Conservation (phyloP, 345 rosid genomes). For the Abelmoschus esculentus region DNA sequence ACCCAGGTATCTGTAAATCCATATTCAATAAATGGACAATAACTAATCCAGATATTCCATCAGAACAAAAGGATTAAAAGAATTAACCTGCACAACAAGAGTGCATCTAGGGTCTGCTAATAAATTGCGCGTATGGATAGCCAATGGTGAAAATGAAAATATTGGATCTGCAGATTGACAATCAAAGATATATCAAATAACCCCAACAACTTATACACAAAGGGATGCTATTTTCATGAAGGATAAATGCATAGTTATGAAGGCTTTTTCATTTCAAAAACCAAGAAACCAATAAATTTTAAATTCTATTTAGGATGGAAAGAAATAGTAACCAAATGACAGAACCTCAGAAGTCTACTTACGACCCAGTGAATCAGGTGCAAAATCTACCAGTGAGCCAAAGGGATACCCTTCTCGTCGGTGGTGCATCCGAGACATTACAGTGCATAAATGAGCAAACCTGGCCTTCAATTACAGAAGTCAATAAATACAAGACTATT, state of each 20-base stretch:
- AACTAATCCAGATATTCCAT: slow-evolving; percentile 4
- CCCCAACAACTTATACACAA: background rate
- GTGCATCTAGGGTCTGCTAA: slow-evolving; percentile 89
- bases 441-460: slow-evolving; percentile 94
- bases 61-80: background rate
- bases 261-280: background rate
- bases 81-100: slow-evolving; percentile 88
- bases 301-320: background rate
- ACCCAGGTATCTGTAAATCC: slow-evolving; percentile 72
- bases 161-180: slow-evolving; percentile 60
- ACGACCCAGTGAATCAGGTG: slow-evolving; percentile 89
- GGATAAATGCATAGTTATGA: background rate
- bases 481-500: background rate
- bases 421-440: slow-evolving; percentile 97
- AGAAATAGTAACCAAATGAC: background rate
- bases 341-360: slow-evolving; percentile 29
- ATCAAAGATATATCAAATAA: background rate
- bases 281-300: background rate
- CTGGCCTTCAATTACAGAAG: slow-evolving; percentile 55
- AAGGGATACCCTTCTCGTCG: slow-evolving; percentile 95
- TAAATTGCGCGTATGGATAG: slow-evolving; percentile 86
- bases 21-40: slow-evolving; percentile 17
- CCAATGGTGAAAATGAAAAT: slow-evolving; percentile 92
- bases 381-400: slow-evolving; percentile 93
- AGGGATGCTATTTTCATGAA: background rate